A percentile compares a stretch with the other conserved stretches of the same genome.
phyloP scores from a whole-genome alignment of 306 rosid species.

The Nissolia schottii region DNA sequence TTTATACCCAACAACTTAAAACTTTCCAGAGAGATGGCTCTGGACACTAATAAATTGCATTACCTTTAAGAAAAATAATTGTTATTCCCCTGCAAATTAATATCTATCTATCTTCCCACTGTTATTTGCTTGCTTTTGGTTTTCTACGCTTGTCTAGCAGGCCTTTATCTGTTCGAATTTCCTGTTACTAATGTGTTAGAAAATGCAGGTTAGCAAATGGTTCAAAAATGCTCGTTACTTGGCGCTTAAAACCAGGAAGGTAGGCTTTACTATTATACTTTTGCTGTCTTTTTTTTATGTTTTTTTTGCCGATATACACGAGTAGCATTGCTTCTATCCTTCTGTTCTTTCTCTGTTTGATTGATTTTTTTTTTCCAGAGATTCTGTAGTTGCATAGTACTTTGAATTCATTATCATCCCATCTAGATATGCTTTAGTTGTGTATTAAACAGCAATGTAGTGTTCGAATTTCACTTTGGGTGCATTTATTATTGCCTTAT shows the following conservation, averaged over 20 bases:
- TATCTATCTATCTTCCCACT: not conserved
- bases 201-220: slow-evolving; percentile 90
- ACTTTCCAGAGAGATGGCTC: too few relatives aligned
- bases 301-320: not conserved
- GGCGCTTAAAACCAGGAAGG: slow-evolving; percentile 82
- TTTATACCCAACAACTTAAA: too few relatives aligned
- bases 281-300: not conserved
- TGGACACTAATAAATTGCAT: not conserved
- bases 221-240: slow-evolving; percentile 91
- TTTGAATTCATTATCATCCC: not conserved
- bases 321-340: not conserved
- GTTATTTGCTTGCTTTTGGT: slow-evolving; percentile 3
- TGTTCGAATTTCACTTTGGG: not conserved
- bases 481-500: not conserved
- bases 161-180: slow-evolving; percentile 8
- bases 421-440: slow-evolving; percentile 1
- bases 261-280: slow-evolving; percentile 22
- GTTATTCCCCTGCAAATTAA: not conserved
- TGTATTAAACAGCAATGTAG: not conserved
- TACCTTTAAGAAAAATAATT: not conserved
- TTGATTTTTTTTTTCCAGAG: not conserved
- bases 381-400: not conserved
- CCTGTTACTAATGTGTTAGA: slow-evolving; percentile 11
- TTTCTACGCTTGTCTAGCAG: not conserved
- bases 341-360: not conserved